A percentile compares a stretch with the other conserved stretches of the same genome.
Conservation (phyloP, 352 stramenopile species). For the Phytopythium chamaehyphon region DNA sequence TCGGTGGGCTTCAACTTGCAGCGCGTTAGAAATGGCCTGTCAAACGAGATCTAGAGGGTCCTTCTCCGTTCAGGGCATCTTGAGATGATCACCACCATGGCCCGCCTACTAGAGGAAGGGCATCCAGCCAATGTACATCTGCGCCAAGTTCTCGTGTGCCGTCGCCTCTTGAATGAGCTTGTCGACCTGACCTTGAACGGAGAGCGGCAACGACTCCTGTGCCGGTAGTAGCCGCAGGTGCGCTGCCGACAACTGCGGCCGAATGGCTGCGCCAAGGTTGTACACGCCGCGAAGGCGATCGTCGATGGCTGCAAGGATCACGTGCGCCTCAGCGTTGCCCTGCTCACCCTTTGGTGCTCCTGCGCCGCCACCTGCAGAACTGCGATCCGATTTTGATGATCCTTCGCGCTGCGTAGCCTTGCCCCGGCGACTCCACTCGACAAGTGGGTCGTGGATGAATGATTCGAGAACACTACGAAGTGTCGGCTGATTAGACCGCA, state of each 20-base stretch:
- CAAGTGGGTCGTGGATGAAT: conserved; percentile 98
- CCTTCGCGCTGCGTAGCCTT: conserved; percentile 55
- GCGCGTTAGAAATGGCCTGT: too few relatives aligned
- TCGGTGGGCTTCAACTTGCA: too few relatives aligned
- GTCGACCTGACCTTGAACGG: conserved; percentile 91
- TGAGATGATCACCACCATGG: background rate
- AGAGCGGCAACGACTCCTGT: conserved; percentile 88
- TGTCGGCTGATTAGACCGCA: conserved; percentile 96
- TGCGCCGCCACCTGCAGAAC: background rate
- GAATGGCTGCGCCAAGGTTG: conserved; percentile 85
- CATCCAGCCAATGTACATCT: conserved; percentile 97
- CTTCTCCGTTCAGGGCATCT: too few relatives aligned
- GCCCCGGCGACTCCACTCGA: conserved; percentile 86
- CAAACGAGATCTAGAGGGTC: background rate
- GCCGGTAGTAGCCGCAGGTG: conserved; percentile 69
- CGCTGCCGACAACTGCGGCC: conserved; percentile 53
- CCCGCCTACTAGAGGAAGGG: conserved; percentile 62
- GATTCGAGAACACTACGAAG: conserved; percentile 98
- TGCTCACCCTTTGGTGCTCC: background rate
- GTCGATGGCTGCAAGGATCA: conserved; percentile 89
- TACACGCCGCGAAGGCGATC: conserved; percentile 91
- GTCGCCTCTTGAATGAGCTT: conserved; percentile 93
- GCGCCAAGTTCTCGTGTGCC: conserved; percentile 87
- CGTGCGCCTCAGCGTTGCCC: conserved; percentile 83
- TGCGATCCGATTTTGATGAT: conserved; percentile 45